Percentiles rank a stretch among this genome's conserved stretches.
phyloP scores from a whole-genome alignment of 192 early-diverging fungal genomes.

The Phlyctochytrium planicorne region DNA sequence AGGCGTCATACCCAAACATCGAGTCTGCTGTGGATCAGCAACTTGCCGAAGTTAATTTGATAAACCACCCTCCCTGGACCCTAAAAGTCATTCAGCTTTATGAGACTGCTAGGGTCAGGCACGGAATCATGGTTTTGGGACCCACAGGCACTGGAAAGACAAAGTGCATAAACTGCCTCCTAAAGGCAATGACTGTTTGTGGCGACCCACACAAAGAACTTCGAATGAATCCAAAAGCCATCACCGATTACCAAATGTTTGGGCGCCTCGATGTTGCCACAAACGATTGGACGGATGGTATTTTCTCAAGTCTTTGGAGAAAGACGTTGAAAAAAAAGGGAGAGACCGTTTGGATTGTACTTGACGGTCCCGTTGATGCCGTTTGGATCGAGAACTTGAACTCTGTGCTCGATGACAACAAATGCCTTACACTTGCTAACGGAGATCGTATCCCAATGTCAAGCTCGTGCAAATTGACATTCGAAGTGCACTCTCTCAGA shows the following conservation, averaged over 20 bases:
- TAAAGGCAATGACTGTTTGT: slow-evolving; percentile 63
- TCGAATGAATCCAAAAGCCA: slow-evolving; percentile 68
- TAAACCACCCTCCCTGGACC: slow-evolving; percentile 65
- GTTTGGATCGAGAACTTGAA: slow-evolving; percentile 70
- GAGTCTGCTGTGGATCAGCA: slow-evolving; percentile 63
- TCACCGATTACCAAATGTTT: slow-evolving; percentile 70
- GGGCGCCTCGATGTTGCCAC: slow-evolving; percentile 64
- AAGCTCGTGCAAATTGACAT: slow-evolving; percentile 58
- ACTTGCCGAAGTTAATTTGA: slow-evolving; percentile 55
- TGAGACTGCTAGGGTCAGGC: slow-evolving; percentile 59
- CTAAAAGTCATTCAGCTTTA: slow-evolving; percentile 66
- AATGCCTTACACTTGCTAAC: slow-evolving; percentile 65
- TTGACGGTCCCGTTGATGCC: slow-evolving; percentile 67
- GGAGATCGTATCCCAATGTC: slow-evolving; percentile 67
- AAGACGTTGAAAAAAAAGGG: slow-evolving; percentile 65
- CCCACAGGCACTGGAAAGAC: slow-evolving; percentile 66
- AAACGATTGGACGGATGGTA: slow-evolving; percentile 70
- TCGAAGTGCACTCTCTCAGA: slow-evolving; percentile 60
- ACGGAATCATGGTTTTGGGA: slow-evolving; percentile 68
- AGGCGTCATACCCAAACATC: slow-evolving; percentile 52
- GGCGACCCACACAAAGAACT: slow-evolving; percentile 67
- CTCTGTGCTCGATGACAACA: slow-evolving; percentile 65
- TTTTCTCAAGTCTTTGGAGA: slow-evolving; percentile 65
- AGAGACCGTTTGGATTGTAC: slow-evolving; percentile 58
- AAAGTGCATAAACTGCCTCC: slow-evolving; percentile 56